A percentile compares a stretch with the other conserved stretches of the same genome.
These are phyloP conservation scores for Barnettozyma sp. DNA, from an alignment of 805 yeast species.

Conservation along the genomic window DNA sequence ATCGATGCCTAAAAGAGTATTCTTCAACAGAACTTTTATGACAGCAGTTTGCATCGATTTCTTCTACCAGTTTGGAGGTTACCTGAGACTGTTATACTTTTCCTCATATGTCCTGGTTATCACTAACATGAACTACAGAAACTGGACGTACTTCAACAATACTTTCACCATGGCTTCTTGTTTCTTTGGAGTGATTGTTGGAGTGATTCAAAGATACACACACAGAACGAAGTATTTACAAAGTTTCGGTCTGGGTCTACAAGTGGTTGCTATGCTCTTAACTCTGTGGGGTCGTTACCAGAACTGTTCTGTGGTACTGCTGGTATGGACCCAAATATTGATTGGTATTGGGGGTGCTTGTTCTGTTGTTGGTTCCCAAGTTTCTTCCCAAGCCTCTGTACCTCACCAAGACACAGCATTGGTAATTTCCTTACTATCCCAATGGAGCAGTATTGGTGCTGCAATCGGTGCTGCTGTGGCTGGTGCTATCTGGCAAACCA, in stretches of 20 bases:
- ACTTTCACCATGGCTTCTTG: conserved; percentile 32
- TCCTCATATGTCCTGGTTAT: conserved; percentile 31
- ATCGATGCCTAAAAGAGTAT: conserved; percentile 29
- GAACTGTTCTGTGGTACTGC: conserved; percentile 16
- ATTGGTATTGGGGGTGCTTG: conserved; percentile 37
- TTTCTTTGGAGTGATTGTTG: conserved; percentile 33
- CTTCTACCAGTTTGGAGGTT: conserved; percentile 26
- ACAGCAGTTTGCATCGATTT: conserved; percentile 27
- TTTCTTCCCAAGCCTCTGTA: conserved; percentile 36
- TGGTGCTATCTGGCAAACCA: conserved; percentile 32
- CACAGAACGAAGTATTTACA: conserved; percentile 34
- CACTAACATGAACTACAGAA: conserved; percentile 25
- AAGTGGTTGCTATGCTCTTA: conserved; percentile 30
- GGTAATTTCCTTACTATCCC: conserved; percentile 30
- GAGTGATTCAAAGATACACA: conserved; percentile 28
- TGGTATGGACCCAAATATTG: conserved; percentile 31
- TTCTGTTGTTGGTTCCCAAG: conserved; percentile 30
- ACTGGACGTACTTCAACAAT: conserved; percentile 35
- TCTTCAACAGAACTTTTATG: conserved; percentile 30
- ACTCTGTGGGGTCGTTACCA: conserved; percentile 25
- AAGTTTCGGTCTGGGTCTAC: conserved; percentile 29
- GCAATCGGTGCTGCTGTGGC: conserved; percentile 36
- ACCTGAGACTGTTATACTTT: conserved; percentile 26
- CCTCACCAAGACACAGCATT: conserved; percentile 37
- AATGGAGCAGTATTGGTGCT: conserved; percentile 32